These are phyloP conservation scores for Backusella circina DNA, from an alignment of 192 early-diverging fungal genomes.

Conservation along the genomic window DNA sequence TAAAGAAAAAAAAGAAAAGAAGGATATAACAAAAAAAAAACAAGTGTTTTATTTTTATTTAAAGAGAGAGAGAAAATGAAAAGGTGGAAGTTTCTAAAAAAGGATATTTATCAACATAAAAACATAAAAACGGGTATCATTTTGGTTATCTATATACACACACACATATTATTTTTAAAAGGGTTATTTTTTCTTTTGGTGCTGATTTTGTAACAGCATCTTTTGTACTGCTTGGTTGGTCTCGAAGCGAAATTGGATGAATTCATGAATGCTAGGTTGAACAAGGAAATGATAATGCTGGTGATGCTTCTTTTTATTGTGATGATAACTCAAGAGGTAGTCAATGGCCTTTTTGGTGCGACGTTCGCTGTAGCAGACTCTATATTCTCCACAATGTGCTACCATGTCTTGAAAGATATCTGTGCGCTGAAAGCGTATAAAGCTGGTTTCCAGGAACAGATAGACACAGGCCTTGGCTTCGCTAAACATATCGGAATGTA, in stretches of 20 bases:
- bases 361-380: constrained; percentile 18
- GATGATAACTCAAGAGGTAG: constrained; percentile 12
- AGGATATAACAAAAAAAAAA: not conserved
- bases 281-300: not conserved
- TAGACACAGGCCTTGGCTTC: constrained; percentile 36
- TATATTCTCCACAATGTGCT: constrained; percentile 30
- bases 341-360: constrained; percentile 21
- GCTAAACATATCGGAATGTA: constrained; percentile 15
- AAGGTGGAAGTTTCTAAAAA: not conserved
- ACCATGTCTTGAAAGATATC: constrained; percentile 26
- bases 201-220: not conserved
- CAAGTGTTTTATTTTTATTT: not conserved
- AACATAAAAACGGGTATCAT: not conserved
- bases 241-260: not conserved
- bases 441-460: constrained; percentile 36
- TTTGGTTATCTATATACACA: not conserved
- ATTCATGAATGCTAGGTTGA: not conserved
- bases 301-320: not conserved
- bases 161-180: not conserved
- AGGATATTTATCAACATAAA: not conserved
- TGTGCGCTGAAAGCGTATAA: constrained; percentile 25
- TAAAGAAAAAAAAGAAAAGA: not conserved
- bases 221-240: not conserved
- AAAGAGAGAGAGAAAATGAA: not conserved
- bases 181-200: not conserved